phyloP scores from a whole-genome alignment of 2,329 filamentous ascomycete species.

The Aspergillus persii region DNA sequence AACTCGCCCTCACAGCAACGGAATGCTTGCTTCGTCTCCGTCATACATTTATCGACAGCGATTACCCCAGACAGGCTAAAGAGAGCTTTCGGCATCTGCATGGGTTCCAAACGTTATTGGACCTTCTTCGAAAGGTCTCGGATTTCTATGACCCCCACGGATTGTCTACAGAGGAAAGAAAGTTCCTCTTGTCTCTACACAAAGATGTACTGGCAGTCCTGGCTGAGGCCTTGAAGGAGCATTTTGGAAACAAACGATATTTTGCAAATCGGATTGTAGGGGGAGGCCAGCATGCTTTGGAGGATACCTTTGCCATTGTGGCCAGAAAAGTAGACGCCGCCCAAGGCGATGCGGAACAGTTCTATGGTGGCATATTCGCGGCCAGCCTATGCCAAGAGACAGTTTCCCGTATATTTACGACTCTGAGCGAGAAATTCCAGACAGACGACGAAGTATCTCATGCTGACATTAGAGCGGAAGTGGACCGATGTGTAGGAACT shows the following conservation, averaged over 20 bases:
- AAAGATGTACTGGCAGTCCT: conserved; percentile 59
- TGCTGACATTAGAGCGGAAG: conserved; percentile 25
- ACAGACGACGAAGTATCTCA: conserved; percentile 14
- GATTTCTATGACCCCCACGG: conserved; percentile 68
- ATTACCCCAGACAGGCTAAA: conserved; percentile 55
- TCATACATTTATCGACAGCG: conserved; percentile 59
- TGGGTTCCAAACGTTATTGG: conserved; percentile 73
- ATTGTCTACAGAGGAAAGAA: conserved; percentile 61
- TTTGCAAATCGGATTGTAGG: conserved; percentile 74
- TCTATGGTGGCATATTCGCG: conserved; percentile 78
- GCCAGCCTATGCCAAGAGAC: conserved; percentile 78
- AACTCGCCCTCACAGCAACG: conserved; percentile 45
- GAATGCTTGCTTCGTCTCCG: conserved; percentile 64
- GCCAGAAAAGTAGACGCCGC: conserved; percentile 53
- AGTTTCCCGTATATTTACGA: conserved; percentile 65
- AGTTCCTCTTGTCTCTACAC: conserved; percentile 66
- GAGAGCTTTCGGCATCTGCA: conserved; percentile 79
- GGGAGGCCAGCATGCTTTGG: conserved; percentile 74
- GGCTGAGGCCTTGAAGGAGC: conserved; percentile 70
- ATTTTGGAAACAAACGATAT: conserved; percentile 83
- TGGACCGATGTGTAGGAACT: conserved; percentile 38
- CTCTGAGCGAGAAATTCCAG: conserved; percentile 31
- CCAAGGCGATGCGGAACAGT: conserved; percentile 64
- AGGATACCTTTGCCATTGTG: conserved; percentile 67
- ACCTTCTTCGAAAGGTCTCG: conserved; percentile 67